Conservation (phyloP, 2,329 filamentous ascomycete genomes). For the Apiospora marii region DNA sequence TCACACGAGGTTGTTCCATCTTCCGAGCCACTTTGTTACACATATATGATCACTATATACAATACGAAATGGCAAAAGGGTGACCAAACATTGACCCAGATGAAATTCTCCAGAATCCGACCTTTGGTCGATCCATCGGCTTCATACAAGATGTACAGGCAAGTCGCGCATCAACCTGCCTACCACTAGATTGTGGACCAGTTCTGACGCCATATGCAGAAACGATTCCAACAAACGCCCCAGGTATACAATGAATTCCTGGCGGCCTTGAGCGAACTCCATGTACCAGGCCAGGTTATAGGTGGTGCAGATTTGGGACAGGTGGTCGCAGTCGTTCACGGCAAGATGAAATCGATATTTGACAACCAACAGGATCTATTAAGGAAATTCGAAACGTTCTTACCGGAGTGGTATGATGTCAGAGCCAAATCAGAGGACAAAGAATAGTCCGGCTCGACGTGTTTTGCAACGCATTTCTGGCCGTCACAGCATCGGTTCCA, state of each 20-base stretch:
- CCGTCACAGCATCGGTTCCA: background rate
- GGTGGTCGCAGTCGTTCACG: constrained; percentile 1
- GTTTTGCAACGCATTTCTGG: background rate
- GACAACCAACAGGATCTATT: constrained; percentile 14
- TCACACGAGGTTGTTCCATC: background rate
- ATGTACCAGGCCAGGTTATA: background rate
- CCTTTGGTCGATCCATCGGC: constrained; percentile 8
- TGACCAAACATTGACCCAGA: background rate
- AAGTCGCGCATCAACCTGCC: background rate
- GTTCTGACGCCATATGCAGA: constrained; percentile 11
- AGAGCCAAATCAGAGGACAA: background rate
- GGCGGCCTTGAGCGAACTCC: constrained; percentile 5
- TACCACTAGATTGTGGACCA: background rate
- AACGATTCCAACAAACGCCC: constrained; percentile 13
- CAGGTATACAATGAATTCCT: constrained; percentile 13
- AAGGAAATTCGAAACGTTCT: constrained; percentile 19
- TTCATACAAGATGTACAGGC: constrained; percentile 22
- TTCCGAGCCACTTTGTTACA: too few species aligned
- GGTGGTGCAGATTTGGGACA: background rate
- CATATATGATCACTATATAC: too few species aligned
- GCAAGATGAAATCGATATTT: constrained; percentile 12
- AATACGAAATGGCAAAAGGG: background rate
- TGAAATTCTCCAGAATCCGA: constrained; percentile 9
- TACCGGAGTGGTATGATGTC: constrained; percentile 6
- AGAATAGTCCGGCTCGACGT: background rate